These are phyloP conservation scores for Blastobotrys persicus DNA, from an alignment of 1,139 yeast species.

Conservation along the genomic window DNA sequence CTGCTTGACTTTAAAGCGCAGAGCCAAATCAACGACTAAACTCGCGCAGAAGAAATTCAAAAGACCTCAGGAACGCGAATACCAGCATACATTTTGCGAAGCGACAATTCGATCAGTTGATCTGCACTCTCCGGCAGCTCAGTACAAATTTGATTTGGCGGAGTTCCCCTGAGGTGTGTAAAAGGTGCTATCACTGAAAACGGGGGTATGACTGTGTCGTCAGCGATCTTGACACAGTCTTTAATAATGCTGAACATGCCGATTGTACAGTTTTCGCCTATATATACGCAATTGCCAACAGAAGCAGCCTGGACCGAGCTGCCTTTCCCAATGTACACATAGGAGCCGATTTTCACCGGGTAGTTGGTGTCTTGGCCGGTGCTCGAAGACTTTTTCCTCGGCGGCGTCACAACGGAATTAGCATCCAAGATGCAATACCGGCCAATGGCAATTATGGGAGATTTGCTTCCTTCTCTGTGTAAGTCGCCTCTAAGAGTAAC, in stretches of 20 bases:
- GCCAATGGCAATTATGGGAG: slow-evolving; percentile 51
- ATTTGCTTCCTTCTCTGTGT: slow-evolving; percentile 32
- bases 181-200: slow-evolving; percentile 60
- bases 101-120: slow-evolving; percentile 35
- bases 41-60: too few species aligned
- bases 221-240: slow-evolving; percentile 58
- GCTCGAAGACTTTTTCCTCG: slow-evolving; percentile 18
- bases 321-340: slow-evolving; percentile 50
- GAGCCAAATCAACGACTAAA: too few species aligned
- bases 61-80: slow-evolving; percentile 25
- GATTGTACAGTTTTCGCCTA: slow-evolving; percentile 59
- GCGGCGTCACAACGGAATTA: slow-evolving; percentile 30
- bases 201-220: slow-evolving; percentile 52
- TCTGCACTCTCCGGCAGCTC: slow-evolving; percentile 39
- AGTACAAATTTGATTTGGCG: slow-evolving; percentile 24
- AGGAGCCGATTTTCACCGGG: slow-evolving; percentile 56
- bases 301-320: slow-evolving; percentile 43
- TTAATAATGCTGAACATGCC: slow-evolving; percentile 55
- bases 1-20: too few species aligned
- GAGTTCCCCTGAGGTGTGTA: slow-evolving; percentile 46
- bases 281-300: slow-evolving; percentile 46
- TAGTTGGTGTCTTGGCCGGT: slow-evolving; percentile 25
- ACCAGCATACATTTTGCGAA: slow-evolving; percentile 35
- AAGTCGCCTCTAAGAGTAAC: slow-evolving; percentile 45
- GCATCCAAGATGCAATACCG: slow-evolving; percentile 42